Evolutionary conservation across 805 yeast genomes (phyloP), one percentile per base, ranked within the genome.

Genomic region (Suhomyces prunicola): DNA sequence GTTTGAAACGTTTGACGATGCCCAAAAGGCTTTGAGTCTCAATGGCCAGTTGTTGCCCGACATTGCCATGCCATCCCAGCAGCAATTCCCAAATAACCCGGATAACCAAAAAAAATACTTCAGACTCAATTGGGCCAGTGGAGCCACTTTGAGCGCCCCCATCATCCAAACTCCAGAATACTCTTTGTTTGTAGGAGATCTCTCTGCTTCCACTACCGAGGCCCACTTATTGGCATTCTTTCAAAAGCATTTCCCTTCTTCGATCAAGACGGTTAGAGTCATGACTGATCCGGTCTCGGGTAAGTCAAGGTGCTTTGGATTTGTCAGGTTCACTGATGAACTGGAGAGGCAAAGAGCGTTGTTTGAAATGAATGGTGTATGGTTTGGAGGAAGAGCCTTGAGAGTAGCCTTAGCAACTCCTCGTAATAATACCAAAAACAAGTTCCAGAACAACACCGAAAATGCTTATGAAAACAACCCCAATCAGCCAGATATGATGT

Each of bases 241-340:
- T 66, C 93, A 87, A 66, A 79, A 82, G 44, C 78, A 78, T 53
- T 88, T 81, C 69, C 77, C 79, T 6, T 73, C 73, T 49, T 81
- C 89, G 7, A 86, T 88, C 40, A 87, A 86, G 60, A 87, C 94
- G 2, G 94, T 88, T 6, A 73, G 94, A 54, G 93, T 88, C 9
- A 88, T 88, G 93, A 87, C 94, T 0, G 93, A 88, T 64, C 94
- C 94, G 2, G 80, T 88, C 5, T 80, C 87, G 12, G 92, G 92
- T 0, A 80, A 86, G 27, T 85, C 90, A 2, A 74, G 93, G 58
- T 86, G 94, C 61, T 87, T 87, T 69, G 94, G 94, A 0, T 88
- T 88, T 69, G 91, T 88, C 26, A 73, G 96, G 56, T 88, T 88
- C 64, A 80, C 87, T 22, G 83, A 82, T 58, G 90, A 86, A 57